Conservation (phyloP, 441 rosid species). For the Croton setiger region DNA sequence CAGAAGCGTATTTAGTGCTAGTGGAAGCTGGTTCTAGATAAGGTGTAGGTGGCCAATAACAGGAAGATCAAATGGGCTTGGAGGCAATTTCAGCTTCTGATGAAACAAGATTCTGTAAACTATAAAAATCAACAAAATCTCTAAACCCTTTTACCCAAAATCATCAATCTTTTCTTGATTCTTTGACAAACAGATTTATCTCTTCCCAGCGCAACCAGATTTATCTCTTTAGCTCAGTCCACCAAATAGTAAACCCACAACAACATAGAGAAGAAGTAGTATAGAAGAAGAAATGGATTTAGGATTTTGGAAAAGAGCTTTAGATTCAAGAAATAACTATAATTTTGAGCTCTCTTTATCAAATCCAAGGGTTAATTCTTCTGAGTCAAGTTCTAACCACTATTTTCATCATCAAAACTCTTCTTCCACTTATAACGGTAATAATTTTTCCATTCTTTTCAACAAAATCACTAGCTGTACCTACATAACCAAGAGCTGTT, state of each 20-base stretch:
- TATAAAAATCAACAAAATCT: constrained; percentile 24
- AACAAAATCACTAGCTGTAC: constrained; percentile 30
- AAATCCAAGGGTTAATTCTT: constrained; percentile 42
- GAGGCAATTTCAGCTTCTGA: constrained; percentile 36
- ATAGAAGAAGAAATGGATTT: constrained; percentile 59
- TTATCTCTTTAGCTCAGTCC: constrained; percentile 93
- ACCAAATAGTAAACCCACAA: constrained; percentile 61
- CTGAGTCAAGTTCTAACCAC: constrained; percentile 35
- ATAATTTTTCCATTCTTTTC: constrained; percentile 39
- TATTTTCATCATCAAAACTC: constrained; percentile 36
- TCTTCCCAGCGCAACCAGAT: constrained; percentile 97
- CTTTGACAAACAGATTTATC: background rate
- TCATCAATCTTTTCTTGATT: constrained; percentile 12
- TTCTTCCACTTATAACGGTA: constrained; percentile 33
- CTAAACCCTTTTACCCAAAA: constrained; percentile 20
- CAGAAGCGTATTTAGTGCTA: constrained; percentile 31
- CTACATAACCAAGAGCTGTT: constrained; percentile 22
- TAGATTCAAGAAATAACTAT: constrained; percentile 55
- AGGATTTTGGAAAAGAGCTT: constrained; percentile 89
- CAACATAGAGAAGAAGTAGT: constrained; percentile 73
- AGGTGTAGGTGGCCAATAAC: constrained; percentile 58
- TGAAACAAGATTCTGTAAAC: too few species aligned
- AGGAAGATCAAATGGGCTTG: constrained; percentile 48
- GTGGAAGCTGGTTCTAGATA: constrained; percentile 40
- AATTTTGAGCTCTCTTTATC: constrained; percentile 50